These are phyloP conservation scores for Pichia inconspicua DNA, from an alignment of 1,139 yeast genomes.

Conservation along the genomic window DNA sequence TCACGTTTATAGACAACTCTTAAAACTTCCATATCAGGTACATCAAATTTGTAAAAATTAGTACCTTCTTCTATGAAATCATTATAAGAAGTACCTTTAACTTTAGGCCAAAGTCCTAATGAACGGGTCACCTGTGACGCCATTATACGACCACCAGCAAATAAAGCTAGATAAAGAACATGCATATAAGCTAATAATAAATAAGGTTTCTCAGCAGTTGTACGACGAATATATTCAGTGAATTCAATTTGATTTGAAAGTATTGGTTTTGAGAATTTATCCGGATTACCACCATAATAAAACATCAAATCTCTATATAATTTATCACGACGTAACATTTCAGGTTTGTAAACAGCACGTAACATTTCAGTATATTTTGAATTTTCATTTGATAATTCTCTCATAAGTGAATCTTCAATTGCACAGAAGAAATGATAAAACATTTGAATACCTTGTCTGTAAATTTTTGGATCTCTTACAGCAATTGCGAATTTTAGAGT, in stretches of 20 bases:
- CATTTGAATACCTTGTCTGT: constrained; percentile 73
- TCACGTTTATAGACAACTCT: constrained; percentile 64
- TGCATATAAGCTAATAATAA: constrained; percentile 76
- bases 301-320: constrained; percentile 59
- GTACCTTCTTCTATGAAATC: constrained; percentile 59
- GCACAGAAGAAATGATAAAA: constrained; percentile 70
- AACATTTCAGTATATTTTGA: constrained; percentile 39
- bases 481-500: constrained; percentile 69
- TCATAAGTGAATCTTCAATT: constrained; percentile 49
- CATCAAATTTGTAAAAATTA: constrained; percentile 65
- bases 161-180: constrained; percentile 75
- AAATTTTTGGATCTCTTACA: constrained; percentile 63
- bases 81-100: constrained; percentile 53
- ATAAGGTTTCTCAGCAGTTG: constrained; percentile 57
- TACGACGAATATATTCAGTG: constrained; percentile 48
- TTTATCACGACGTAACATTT: constrained; percentile 53
- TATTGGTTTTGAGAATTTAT: constrained; percentile 49
- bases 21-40: constrained; percentile 58
- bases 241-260: constrained; percentile 58
- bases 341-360: constrained; percentile 60
- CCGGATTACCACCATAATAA: constrained; percentile 49
- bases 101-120: constrained; percentile 67
- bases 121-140: constrained; percentile 59
- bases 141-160: constrained; percentile 80
- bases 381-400: constrained; percentile 36